Evolutionary conservation across 1,284 basidiomycete genomes (phyloP), one percentile per base, ranked within the genome.

Genomic region (Bjerkandera adusta): DNA sequence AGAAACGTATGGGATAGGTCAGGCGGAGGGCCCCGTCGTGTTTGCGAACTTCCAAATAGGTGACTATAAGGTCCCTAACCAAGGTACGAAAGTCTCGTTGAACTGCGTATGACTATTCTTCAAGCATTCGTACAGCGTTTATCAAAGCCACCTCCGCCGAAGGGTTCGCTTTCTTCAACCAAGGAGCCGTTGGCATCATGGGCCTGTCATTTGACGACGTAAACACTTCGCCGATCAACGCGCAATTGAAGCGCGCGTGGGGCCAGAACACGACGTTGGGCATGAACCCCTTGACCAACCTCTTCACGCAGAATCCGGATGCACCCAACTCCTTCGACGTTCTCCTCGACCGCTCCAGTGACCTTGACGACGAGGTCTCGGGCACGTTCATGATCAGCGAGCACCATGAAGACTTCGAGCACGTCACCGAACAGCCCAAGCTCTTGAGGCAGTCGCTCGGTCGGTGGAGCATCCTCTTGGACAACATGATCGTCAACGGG

Each of bases 361-460:
- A 57, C 38, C 53, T 57, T 12, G 52, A 53, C 35, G 55, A 54
- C 40, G 48, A 52, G 7, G 50, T 48, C 3, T 47, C 51, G 18
- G 60, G 64, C 10, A 40, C 43, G 3, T 60, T 64, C 56, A 46
- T 59, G 20, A 61, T 66, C 40, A 52, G 55, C 16, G 57, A 57
- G 24, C 56, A 60, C 42, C 48, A 49, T 34, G 22, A 45, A 4
- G 52, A 54, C 20, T 57, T 50, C 50, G 53, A 52, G 39, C 30
- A 46, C 16, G 49, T 64, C 32, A 33, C 48, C 7, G 32, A 49
- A 33, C 54, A 57, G 42, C 59, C 60, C 11, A 43, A 46, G 46
- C 56, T 64, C 15, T 15, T 12, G 38, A 44, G 66, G 75, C 53
- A 72, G 87, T 33, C 75, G 81, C 13, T 55, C 34, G 41, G 44